Conservation (phyloP, 192 early-diverging fungal genomes). For the Backusella tuberculispora region DNA sequence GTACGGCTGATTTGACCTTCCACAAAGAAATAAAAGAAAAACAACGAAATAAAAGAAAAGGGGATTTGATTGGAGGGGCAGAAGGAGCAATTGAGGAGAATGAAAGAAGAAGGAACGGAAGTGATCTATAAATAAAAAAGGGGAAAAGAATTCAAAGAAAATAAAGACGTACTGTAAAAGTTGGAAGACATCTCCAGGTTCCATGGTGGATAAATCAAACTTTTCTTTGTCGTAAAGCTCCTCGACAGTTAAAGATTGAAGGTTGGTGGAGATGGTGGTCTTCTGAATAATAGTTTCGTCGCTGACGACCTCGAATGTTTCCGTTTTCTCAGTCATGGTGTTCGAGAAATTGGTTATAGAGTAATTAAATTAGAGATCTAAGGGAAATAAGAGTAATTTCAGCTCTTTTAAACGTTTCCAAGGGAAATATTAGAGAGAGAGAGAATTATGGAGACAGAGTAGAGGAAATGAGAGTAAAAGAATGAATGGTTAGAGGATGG, state of each 20-base stretch:
- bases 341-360: conserved; percentile 3
- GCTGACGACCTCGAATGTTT: conserved; percentile 38
- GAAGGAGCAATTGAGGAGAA: conserved; percentile 13
- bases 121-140: conserved; percentile 10
- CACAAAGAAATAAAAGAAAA: conserved; percentile 2
- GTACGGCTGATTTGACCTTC: background rate
- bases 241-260: conserved; percentile 60
- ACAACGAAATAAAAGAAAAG: conserved; percentile 4
- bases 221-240: conserved; percentile 83
- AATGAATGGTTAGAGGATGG: conserved; percentile 15
- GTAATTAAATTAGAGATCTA: conserved; percentile 11
- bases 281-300: conserved; percentile 25
- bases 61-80: background rate
- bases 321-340: conserved; percentile 29
- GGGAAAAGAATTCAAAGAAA: conserved; percentile 18
- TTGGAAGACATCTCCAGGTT: conserved; percentile 70
- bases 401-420: conserved; percentile 14
- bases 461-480: conserved; percentile 12
- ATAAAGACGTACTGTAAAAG: conserved; percentile 56
- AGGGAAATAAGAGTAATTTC: conserved; percentile 21
- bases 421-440: conserved; percentile 16
- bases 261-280: conserved; percentile 2
- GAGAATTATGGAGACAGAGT: conserved; percentile 17
- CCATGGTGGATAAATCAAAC: conserved; percentile 79
- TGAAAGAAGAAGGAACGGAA: conserved; percentile 7